phyloP scores from a whole-genome alignment of 192 early-diverging fungal genomes.

The Hyaloraphidium curvatum region DNA sequence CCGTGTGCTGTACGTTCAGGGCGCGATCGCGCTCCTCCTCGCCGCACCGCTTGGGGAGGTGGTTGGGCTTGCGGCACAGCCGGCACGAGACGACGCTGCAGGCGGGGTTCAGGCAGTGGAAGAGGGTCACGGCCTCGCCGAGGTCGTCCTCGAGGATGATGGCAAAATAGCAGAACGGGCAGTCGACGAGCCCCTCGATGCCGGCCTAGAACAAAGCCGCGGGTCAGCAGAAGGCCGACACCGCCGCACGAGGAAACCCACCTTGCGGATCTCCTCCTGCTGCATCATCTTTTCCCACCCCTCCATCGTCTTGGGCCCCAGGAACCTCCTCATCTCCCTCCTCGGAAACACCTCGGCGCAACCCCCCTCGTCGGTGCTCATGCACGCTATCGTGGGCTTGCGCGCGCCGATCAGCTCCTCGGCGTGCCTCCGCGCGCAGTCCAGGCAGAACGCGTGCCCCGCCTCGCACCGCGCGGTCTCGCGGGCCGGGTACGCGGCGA shows the following conservation, averaged over 20 bases:
- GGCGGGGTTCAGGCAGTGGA: conserved; percentile 19
- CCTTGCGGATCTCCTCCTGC: conserved; percentile 21
- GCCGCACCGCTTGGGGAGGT: conserved; percentile 27
- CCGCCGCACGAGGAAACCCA: conserved; percentile 7
- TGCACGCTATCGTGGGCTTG: conserved; percentile 24
- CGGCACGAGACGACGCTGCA: conserved; percentile 27
- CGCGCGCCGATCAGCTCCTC: conserved; percentile 25
- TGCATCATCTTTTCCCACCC: conserved; percentile 21
- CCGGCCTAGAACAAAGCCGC: conserved; percentile 11
- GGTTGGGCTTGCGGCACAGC: conserved; percentile 20
- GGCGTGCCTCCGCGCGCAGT: conserved; percentile 25
- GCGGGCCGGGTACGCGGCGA: no score
- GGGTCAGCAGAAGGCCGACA: not conserved
- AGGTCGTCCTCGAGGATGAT: conserved; percentile 16
- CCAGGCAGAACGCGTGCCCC: conserved; percentile 32
- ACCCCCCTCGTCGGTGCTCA: conserved; percentile 14
- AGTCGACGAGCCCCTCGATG: conserved; percentile 17
- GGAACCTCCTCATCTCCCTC: conserved; percentile 18
- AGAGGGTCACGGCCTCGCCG: conserved; percentile 21
- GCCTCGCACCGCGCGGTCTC: conserved; percentile 29
- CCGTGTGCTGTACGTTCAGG: conserved; percentile 18
- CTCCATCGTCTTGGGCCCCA: conserved; percentile 14
- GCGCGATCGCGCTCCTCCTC: conserved; percentile 17
- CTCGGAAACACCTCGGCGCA: conserved; percentile 21
- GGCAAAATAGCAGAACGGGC: conserved; percentile 25